Percentiles rank a stretch among this genome's conserved stretches.
Evolutionary conservation across 176 grass and related monocot genomes (phyloP).

Genomic region (Cymbopogon citratus): DNA sequence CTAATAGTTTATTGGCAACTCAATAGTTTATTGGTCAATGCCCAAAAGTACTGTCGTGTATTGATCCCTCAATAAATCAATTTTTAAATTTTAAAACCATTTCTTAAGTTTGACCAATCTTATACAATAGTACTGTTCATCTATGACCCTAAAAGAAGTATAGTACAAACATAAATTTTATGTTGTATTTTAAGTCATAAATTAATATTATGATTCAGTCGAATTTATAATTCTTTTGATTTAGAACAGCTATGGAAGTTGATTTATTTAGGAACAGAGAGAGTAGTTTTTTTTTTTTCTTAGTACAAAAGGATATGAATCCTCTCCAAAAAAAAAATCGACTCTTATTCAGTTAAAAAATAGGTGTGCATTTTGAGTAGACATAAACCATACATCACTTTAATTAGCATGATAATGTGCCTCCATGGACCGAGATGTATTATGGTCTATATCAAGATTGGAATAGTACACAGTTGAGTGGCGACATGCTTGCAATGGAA

Average conservation of each 20-base stretch:
- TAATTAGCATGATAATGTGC: neutral
- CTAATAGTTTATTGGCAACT: too few relatives aligned
- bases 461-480: neutral
- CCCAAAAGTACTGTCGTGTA: too few relatives aligned
- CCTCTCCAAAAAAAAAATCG: neutral
- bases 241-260: neutral
- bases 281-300: neutral
- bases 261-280: neutral
- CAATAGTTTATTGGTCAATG: too few relatives aligned
- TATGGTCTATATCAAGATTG: neutral
- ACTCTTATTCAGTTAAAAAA: neutral
- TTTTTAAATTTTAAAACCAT: too few relatives aligned
- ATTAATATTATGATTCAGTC: too few relatives aligned
- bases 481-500: conserved; percentile 37
- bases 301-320: neutral
- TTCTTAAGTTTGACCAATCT: too few relatives aligned
- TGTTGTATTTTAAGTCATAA: too few relatives aligned
- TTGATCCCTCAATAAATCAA: too few relatives aligned
- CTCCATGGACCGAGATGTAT: neutral
- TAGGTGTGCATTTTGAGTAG: neutral
- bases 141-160: too few relatives aligned
- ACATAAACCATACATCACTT: neutral
- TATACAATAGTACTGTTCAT: too few relatives aligned
- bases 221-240: neutral
- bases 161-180: too few relatives aligned